A percentile compares a stretch with the other conserved stretches of the same genome.
phyloP scores from a whole-genome alignment of 2,329 filamentous ascomycete species.

The Hypomyces perniciosus region DNA sequence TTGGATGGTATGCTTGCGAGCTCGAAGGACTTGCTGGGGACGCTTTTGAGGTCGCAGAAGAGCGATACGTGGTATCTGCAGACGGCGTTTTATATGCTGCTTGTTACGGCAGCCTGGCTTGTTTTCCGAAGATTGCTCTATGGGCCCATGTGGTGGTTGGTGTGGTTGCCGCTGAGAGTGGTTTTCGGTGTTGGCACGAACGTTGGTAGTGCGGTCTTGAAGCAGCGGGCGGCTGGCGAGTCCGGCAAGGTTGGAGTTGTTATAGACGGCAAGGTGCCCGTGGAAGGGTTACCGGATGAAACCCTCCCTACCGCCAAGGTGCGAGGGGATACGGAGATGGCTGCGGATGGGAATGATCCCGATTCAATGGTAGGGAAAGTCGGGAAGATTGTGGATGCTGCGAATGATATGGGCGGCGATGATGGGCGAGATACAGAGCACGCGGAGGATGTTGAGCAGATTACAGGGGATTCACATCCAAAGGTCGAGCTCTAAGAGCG shows the following conservation, averaged over 20 bases:
- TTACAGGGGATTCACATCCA: constrained; percentile 23
- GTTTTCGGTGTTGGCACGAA: constrained; percentile 54
- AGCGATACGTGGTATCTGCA: constrained; percentile 97
- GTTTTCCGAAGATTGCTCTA: constrained; percentile 79
- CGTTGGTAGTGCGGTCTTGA: constrained; percentile 47
- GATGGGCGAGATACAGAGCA: constrained; percentile 2
- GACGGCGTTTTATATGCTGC: constrained; percentile 77
- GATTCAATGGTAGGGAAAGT: constrained; percentile 48
- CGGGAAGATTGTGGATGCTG: constrained; percentile 46
- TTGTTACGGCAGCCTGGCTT: constrained; percentile 75
- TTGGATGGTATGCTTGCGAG: constrained; percentile 72
- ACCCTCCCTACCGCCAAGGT: constrained; percentile 47
- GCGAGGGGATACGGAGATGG: constrained; percentile 22
- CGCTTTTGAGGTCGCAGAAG: constrained; percentile 81
- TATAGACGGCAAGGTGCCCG: constrained; percentile 24
- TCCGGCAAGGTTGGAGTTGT: constrained; percentile 21
- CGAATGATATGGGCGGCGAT: constrained; percentile 22
- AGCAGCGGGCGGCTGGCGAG: constrained; percentile 21
- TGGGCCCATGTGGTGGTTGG: constrained; percentile 82
- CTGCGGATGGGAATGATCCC: constrained; percentile 19
- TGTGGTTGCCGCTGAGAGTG: constrained; percentile 74
- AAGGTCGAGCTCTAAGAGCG: constrained; percentile 33
- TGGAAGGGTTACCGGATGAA: constrained; percentile 33
- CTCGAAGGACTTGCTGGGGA: constrained; percentile 68
- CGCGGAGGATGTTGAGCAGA: constrained; percentile 18